These are phyloP conservation scores for Batkoa obscura DNA, from an alignment of 371 early-diverging fungal genomes.

Conservation along the genomic window DNA sequence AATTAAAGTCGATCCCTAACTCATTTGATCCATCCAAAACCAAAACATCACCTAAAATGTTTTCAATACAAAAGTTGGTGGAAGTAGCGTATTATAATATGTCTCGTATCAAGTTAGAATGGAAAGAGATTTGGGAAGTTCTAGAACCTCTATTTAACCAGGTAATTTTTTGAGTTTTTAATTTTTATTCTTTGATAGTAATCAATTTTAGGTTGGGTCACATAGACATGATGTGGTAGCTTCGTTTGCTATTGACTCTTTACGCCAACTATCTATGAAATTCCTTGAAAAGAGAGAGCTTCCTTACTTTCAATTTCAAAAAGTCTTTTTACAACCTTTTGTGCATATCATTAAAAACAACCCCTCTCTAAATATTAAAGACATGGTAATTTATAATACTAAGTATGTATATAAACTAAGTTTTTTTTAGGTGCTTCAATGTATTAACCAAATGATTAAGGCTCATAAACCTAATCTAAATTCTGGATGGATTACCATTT, in stretches of 20 bases:
- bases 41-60: constrained; percentile 39
- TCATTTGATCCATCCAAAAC: constrained; percentile 11
- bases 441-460: constrained; percentile 74
- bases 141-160: constrained; percentile 74
- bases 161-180: neutral
- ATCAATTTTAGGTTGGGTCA: neutral
- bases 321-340: constrained; percentile 85
- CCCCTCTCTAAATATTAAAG: constrained; percentile 59
- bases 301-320: constrained; percentile 91
- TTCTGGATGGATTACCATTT: constrained; percentile 83
- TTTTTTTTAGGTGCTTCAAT: constrained; percentile 65
- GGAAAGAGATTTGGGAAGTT: constrained; percentile 88
- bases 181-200: neutral
- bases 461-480: constrained; percentile 51
- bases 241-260: constrained; percentile 80
- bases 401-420: too few species aligned
- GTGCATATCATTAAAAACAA: constrained; percentile 67
- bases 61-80: constrained; percentile 76
- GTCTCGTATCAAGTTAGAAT: constrained; percentile 90
- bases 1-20: constrained; percentile 48
- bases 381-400: too few species aligned
- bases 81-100: constrained; percentile 94
- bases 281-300: constrained; percentile 88
- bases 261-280: constrained; percentile 85
- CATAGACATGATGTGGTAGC: constrained; percentile 54